These are phyloP conservation scores for Ceratopteris richardii DNA, from an alignment of 75 land plant species.

Conservation along the genomic window DNA sequence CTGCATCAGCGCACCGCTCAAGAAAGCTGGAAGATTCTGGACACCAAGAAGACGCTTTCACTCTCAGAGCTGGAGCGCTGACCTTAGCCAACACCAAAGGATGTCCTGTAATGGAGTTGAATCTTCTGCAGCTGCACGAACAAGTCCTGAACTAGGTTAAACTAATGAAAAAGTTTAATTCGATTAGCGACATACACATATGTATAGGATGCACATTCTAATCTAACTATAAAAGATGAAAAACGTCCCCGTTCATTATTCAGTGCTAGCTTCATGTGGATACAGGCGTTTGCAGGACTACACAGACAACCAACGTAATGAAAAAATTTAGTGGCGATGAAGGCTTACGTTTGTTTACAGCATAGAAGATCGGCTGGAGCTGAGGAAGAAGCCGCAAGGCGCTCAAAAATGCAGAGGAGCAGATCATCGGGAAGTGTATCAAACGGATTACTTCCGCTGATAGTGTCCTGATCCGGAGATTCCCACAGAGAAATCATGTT, in stretches of 20 bases:
- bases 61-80: conserved; percentile 7
- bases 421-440: conserved; percentile 16
- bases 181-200: neutral
- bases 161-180: too few relatives aligned
- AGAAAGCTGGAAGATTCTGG: conserved; percentile 2
- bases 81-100: conserved; percentile 4
- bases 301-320: too few relatives aligned
- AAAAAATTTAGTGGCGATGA: too few relatives aligned
- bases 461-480: neutral
- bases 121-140: conserved; percentile 9
- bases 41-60: conserved; percentile 7
- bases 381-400: conserved; percentile 6
- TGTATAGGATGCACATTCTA: neutral
- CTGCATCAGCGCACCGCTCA: conserved; percentile 14
- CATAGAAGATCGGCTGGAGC: conserved; percentile 13
- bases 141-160: too few relatives aligned
- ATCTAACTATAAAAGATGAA: neutral
- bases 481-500: neutral
- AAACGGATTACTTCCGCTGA: conserved; percentile 4
- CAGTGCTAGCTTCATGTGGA: too few relatives aligned
- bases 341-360: conserved; percentile 10
- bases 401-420: conserved; percentile 3
- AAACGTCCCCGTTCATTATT: neutral
- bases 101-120: conserved; percentile 3
- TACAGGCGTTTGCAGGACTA: too few relatives aligned